phyloP scores from a whole-genome alignment of 306 rosid genomes.

The Pterocarpus macrocarpus region DNA sequence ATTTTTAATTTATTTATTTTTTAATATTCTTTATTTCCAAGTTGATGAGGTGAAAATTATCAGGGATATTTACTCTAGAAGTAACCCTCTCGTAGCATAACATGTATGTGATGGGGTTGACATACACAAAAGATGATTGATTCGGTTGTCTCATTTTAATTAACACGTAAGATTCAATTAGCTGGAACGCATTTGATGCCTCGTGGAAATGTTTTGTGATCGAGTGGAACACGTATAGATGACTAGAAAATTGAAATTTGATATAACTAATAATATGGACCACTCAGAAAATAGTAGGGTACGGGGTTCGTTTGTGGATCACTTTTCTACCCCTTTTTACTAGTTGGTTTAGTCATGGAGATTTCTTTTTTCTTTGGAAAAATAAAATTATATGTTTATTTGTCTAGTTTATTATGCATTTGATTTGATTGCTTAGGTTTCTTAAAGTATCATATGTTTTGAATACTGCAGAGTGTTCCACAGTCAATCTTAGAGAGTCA shows the following conservation, averaged over 20 bases:
- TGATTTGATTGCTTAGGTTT: background rate
- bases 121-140: too few species aligned
- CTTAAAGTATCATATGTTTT: conserved; percentile 23
- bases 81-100: too few species aligned
- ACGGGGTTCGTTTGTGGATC: conserved; percentile 18
- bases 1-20: too few species aligned
- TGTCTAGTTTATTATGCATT: conserved; percentile 11
- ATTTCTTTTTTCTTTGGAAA: background rate
- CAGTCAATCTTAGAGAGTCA: conserved; percentile 86
- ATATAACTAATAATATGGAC: background rate
- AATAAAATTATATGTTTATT: background rate
- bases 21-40: too few species aligned
- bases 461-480: conserved; percentile 87
- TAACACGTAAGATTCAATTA: too few species aligned
- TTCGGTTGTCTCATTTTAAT: too few species aligned
- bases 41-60: too few species aligned
- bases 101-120: too few species aligned
- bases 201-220: too few species aligned
- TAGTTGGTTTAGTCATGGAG: conserved; percentile 26
- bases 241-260: conserved; percentile 19
- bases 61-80: too few species aligned
- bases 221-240: background rate
- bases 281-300: conserved; percentile 1
- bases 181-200: too few species aligned
- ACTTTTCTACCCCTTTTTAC: conserved; percentile 7